These are phyloP conservation scores for Nannochloris sp. DNA, from an alignment of 139 green algal genomes.

Conservation along the genomic window DNA sequence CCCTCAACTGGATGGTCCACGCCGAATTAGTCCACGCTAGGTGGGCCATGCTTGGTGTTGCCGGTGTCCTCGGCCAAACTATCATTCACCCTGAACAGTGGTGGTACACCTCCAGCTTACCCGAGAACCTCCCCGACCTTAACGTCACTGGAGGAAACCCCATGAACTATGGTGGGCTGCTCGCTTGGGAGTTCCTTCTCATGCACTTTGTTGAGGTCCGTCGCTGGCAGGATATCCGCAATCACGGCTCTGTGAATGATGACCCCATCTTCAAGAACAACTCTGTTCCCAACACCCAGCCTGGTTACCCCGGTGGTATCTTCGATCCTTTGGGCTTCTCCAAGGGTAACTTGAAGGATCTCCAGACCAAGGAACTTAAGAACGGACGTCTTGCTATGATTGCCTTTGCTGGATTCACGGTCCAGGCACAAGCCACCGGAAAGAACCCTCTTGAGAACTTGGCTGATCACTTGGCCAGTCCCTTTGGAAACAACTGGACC, in stretches of 20 bases:
- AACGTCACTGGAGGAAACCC: not conserved
- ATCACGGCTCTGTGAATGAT: slow-evolving; percentile 41
- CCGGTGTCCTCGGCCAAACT: slow-evolving; percentile 73
- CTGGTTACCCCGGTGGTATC: slow-evolving; percentile 57
- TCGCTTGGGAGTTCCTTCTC: slow-evolving; percentile 49
- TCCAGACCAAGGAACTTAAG: slow-evolving; percentile 53
- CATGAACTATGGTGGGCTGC: slow-evolving; percentile 35
- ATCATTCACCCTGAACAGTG: slow-evolving; percentile 20
- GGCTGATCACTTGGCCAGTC: slow-evolving; percentile 55
- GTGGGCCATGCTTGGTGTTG: slow-evolving; percentile 87
- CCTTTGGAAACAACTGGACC: slow-evolving; percentile 67
- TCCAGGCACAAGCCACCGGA: slow-evolving; percentile 39
- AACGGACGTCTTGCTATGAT: slow-evolving; percentile 49
- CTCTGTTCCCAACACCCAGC: slow-evolving; percentile 30
- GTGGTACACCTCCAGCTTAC: slow-evolving; percentile 30
- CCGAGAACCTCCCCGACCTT: slow-evolving; percentile 11
- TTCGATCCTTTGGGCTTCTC: slow-evolving; percentile 54
- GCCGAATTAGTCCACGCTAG: slow-evolving; percentile 65
- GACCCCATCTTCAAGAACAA: slow-evolving; percentile 60
- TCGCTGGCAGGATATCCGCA: slow-evolving; percentile 47
- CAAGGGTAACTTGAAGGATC: slow-evolving; percentile 27
- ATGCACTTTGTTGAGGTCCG: slow-evolving; percentile 55
- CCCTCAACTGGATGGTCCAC: slow-evolving; percentile 50
- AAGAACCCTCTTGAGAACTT: slow-evolving; percentile 51
- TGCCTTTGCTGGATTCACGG: slow-evolving; percentile 37